A percentile compares a stretch with the other conserved stretches of the same genome.
phyloP scores from a whole-genome alignment of 768 basidiomycete species.

The Pisolithus orientalis region DNA sequence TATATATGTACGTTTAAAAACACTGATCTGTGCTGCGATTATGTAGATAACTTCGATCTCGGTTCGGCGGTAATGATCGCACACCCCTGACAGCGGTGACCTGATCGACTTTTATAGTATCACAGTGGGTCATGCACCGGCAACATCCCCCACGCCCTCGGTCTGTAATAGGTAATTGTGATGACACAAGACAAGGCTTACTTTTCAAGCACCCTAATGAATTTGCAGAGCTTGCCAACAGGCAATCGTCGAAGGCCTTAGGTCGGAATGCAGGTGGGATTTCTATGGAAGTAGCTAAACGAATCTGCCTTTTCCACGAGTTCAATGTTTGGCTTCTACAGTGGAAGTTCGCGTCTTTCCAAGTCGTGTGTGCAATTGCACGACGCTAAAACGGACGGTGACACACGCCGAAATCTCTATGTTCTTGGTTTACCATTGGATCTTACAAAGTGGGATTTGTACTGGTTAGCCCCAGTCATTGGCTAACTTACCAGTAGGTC shows the following conservation, averaged over 20 bases:
- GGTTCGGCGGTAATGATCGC: too few species aligned
- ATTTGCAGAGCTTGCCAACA: neutral
- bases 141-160: neutral
- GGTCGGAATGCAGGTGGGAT: neutral
- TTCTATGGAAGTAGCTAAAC: constrained; percentile 36
- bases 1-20: too few species aligned
- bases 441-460: constrained; percentile 56
- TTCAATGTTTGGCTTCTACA: constrained; percentile 14
- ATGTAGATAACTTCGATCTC: too few species aligned
- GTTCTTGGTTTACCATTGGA: constrained; percentile 81
- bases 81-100: too few species aligned
- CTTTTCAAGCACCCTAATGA: neutral
- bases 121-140: neutral
- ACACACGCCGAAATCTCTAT: constrained; percentile 70
- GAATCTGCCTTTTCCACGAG: constrained; percentile 21
- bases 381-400: constrained; percentile 24
- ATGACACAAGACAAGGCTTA: neutral
- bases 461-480: neutral
- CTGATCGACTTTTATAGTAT: neutral
- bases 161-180: neutral
- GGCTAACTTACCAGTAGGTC: constrained; percentile 17
- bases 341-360: constrained; percentile 30
- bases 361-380: neutral
- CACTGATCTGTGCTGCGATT: too few species aligned
- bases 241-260: neutral